phyloP scores from a whole-genome alignment of 1,139 yeast species.

The Pichia sp. region DNA sequence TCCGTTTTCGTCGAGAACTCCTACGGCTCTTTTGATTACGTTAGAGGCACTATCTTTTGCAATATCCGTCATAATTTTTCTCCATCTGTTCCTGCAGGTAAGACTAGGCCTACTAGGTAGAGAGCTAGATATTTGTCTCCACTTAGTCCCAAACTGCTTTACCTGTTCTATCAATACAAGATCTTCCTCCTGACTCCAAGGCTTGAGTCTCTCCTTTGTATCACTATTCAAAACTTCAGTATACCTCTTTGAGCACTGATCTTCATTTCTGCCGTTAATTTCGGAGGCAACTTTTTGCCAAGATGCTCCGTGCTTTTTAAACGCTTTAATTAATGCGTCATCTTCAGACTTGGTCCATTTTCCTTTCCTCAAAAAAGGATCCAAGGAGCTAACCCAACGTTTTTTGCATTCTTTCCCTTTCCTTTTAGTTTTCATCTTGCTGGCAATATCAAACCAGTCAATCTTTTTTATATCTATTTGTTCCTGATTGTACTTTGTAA shows the following conservation, averaged over 20 bases:
- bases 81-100: conserved; percentile 90
- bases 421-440: conserved; percentile 39
- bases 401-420: conserved; percentile 69
- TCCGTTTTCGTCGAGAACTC: conserved; percentile 29
- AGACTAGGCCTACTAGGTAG: conserved; percentile 81
- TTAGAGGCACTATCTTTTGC: conserved; percentile 55
- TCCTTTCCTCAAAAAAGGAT: conserved; percentile 78
- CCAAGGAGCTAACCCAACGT: conserved; percentile 76
- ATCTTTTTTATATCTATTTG: conserved; percentile 37
- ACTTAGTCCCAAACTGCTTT: conserved; percentile 75
- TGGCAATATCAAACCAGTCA: conserved; percentile 73
- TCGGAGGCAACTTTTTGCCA: conserved; percentile 83
- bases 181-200: conserved; percentile 82
- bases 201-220: conserved; percentile 70
- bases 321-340: conserved; percentile 57
- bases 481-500: conserved; percentile 23
- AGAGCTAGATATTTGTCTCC: conserved; percentile 75
- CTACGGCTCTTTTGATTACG: conserved; percentile 36
- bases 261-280: conserved; percentile 85
- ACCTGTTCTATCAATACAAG: conserved; percentile 61
- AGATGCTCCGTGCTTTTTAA: conserved; percentile 64
- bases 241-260: conserved; percentile 90
- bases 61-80: conserved; percentile 75
- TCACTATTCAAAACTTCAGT: conserved; percentile 83
- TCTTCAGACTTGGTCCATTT: conserved; percentile 90